Base-by-base conservation (phyloP, 1,284 basidiomycete genomes). In the Peniophora sp. region DNA sequence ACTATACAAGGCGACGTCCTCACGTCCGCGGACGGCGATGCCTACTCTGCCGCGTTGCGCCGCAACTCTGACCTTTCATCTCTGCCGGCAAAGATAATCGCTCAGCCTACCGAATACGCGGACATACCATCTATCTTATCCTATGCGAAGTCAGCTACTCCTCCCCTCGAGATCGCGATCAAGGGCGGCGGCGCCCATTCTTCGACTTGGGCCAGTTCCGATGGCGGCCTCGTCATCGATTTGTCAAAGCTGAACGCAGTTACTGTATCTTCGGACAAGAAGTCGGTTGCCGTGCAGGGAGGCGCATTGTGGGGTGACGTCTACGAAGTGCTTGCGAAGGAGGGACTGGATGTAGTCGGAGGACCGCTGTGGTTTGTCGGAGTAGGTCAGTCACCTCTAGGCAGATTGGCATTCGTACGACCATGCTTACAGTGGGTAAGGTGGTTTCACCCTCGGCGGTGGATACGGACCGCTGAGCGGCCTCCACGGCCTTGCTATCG, bases 171-270 rank as follows among this genome's bases (percentile, higher is more conserved):
- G 50, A 53, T 63, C 47, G 61, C 59, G 6, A 55, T 62, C 51
- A 61, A 61, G 47, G 52, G 57, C 32, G 61, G 61, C n/a, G 61
- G 61, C 3, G 54, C 53, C 8, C 59, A 62, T 38, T 54, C 58
- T 2, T 53, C 60, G n/a, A 61, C 59, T 6, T 59, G 57, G 57
- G 55, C 60, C 1, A 59, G 58, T 46, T 61, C 67, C 2, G 63
- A 67, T 1, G 65, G 64, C 17, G 69, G 71, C 12, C 53, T 73
- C 22, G 69, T 72, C 46, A 59, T 74, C 50, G 69, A 73, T 54
- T 64, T 73, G 11, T 53, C 55, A 14, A 57, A 66, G 48, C 55
- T 74, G 38, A 61, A 63, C 34, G 49, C 49, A 8, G 63, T 72
- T 38, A 52, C 52, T 1, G 57, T 73, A 25, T 61, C 71, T 19